Base-by-base conservation (phyloP, 768 basidiomycete genomes). In the Hygrophorus russula region DNA sequence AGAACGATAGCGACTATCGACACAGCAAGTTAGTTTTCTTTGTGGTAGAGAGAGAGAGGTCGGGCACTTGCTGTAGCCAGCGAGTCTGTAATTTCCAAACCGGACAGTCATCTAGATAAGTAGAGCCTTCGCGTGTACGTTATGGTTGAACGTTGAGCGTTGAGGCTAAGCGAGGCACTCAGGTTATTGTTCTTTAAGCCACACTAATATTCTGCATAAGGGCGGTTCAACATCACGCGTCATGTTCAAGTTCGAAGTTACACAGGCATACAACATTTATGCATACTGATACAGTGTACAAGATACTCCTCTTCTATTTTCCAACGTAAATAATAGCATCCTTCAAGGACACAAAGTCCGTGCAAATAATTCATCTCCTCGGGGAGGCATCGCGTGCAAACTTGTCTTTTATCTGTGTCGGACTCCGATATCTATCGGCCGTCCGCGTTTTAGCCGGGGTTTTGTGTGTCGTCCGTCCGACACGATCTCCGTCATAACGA, bases 1-100 rank as follows among this genome's bases (percentile, higher is more conserved):
- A 71, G 41, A 46, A 73, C 63, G 3, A 71, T 62, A 30, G 53
- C 54, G 43, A 71, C 74, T 76, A 37, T 9, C 13, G 15, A 41
- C 31, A 39, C 46, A 49, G 41, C 17, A 17, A 38, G 38, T 44
- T 8, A 20, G 28, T 14, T 41, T 14, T 17, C 13, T 19, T 10
- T 32, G 17, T 2, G 18, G 45, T 39, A 35, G 32, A 30, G 46
- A 41, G n/a, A n/a, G n/a, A 45, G 48, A 36, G 39, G 46, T 18
- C 8, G 11, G 1, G 12, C 20, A 55, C 74, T 54, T 48, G 71
- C 78, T 46, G 47, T 78, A 78, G 54, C 69, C 71, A 12, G 55
- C 62, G 33, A 76, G 44, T 56, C 80, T 69, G 56, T 74, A 52
- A 37, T 75, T 75, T 46, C 63, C 67, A 59, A 82, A 82, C 46